These are phyloP conservation scores for Rhizopus arrhizus DNA, from an alignment of 371 early-diverging fungal genomes.

Conservation along the genomic window DNA sequence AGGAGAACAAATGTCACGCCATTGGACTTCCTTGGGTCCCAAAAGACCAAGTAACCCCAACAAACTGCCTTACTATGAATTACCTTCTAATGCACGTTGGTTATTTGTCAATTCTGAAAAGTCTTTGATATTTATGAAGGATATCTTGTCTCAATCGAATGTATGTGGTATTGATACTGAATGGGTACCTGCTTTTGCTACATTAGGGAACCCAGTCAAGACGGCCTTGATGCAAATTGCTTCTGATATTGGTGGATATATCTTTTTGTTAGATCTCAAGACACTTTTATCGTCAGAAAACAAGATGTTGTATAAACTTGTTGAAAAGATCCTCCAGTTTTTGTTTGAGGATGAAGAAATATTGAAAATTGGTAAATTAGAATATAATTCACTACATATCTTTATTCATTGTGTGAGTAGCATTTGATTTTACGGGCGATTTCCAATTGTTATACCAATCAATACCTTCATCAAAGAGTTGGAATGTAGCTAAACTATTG, in stretches of 20 bases:
- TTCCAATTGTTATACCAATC: constrained; percentile 30
- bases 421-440: constrained; percentile 52
- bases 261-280: constrained; percentile 46
- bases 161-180: constrained; percentile 50
- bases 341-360: constrained; percentile 35
- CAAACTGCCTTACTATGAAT: constrained; percentile 17
- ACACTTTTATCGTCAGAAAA: constrained; percentile 30
- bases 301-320: constrained; percentile 15
- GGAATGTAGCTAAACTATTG: constrained; percentile 26
- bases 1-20: constrained; percentile 41
- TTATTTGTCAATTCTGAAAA: constrained; percentile 37
- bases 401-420: constrained; percentile 11
- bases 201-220: constrained; percentile 8
- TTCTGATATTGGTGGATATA: constrained; percentile 28
- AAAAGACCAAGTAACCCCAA: constrained; percentile 16
- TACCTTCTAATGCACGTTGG: constrained; percentile 29
- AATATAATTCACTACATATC: not conserved
- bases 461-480: constrained; percentile 36
- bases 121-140: constrained; percentile 30
- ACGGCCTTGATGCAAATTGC: constrained; percentile 55
- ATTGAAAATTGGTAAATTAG: constrained; percentile 37
- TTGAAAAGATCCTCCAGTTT: constrained; percentile 28
- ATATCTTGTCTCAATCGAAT: constrained; percentile 17
- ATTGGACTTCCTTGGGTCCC: constrained; percentile 22
- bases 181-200: constrained; percentile 52